These are phyloP conservation scores for Gracilariopsis chorda DNA, from an alignment of 23 red algal species.

Conservation along the genomic window DNA sequence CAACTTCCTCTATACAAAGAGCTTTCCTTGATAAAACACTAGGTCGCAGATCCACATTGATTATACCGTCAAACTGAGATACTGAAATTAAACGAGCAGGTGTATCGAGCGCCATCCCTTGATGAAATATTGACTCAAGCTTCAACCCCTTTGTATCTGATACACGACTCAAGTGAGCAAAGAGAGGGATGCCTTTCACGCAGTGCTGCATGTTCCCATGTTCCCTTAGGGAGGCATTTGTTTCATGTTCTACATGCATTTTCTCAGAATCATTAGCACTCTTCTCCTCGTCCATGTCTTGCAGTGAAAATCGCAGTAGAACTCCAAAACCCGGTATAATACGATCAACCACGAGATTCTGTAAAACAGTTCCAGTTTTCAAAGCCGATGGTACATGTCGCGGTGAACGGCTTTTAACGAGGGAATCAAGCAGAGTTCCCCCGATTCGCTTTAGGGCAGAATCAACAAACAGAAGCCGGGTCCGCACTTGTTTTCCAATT, in stretches of 20 bases:
- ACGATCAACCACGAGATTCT: slow-evolving; percentile 11
- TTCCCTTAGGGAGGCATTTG: not conserved
- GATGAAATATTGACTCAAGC: slow-evolving; percentile 35
- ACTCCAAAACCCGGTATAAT: slow-evolving; percentile 55
- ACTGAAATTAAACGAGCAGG: slow-evolving; percentile 37
- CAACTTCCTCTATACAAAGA: slow-evolving; percentile 55
- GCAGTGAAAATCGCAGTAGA: not conserved
- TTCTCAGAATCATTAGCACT: not conserved
- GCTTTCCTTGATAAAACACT: slow-evolving; percentile 59
- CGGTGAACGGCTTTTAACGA: slow-evolving; percentile 8
- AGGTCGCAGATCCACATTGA: slow-evolving; percentile 69
- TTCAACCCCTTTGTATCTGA: slow-evolving; percentile 39
- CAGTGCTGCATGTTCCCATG: not conserved
- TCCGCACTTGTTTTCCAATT: slow-evolving; percentile 1
- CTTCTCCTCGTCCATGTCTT: not conserved
- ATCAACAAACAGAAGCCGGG: slow-evolving; percentile 71
- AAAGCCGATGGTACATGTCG: slow-evolving; percentile 23
- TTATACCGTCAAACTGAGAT: slow-evolving; percentile 63
- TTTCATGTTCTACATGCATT: not conserved
- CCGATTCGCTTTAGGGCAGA: slow-evolving; percentile 33
- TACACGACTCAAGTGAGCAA: slow-evolving; percentile 66
- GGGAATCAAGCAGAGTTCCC: slow-evolving; percentile 40
- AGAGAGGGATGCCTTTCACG: not conserved
- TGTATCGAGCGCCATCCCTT: slow-evolving; percentile 9
- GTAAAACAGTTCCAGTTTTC: slow-evolving; percentile 29